A percentile compares a stretch with the other conserved stretches of the same genome.
These are phyloP conservation scores for Aspergillus taichungensis DNA, from an alignment of 495 filamentous ascomycete species.

Conservation along the genomic window DNA sequence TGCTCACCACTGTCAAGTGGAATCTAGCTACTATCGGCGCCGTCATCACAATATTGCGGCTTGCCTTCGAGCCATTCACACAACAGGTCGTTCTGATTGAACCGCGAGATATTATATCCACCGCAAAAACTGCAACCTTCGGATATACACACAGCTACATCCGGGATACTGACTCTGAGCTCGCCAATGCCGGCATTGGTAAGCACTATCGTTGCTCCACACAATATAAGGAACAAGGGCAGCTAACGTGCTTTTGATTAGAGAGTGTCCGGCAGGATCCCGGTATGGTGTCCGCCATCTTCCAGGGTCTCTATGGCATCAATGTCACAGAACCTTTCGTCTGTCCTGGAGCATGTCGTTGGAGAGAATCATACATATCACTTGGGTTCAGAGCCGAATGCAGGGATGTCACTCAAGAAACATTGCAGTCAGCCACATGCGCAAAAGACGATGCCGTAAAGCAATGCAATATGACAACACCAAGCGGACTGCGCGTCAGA, in stretches of 20 bases:
- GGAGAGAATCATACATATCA: constrained; percentile 10
- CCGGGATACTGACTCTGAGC: neutral
- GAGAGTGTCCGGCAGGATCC: constrained; percentile 9
- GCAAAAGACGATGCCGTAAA: neutral
- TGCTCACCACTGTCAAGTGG: constrained; percentile 10
- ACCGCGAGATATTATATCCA: constrained; percentile 6
- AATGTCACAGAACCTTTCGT: constrained; percentile 6
- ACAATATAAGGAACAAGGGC: neutral
- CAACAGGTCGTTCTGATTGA: constrained; percentile 20
- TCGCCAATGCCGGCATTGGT: constrained; percentile 3
- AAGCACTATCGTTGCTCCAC: constrained; percentile 2
- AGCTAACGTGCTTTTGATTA: constrained; percentile 8
- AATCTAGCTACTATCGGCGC: constrained; percentile 22
- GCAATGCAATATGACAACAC: constrained; percentile 7
- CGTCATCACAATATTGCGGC: constrained; percentile 18
- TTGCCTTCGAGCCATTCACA: constrained; percentile 21
- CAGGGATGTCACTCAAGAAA: constrained; percentile 12
- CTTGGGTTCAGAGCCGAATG: constrained; percentile 12
- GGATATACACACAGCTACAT: constrained; percentile 12
- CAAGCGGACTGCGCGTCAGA: constrained; percentile 1
- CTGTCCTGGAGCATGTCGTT: constrained; percentile 8
- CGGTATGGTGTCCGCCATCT: constrained; percentile 9
- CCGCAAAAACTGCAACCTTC: constrained; percentile 4
- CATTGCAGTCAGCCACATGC: constrained; percentile 9
- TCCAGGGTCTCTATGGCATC: constrained; percentile 9